phyloP scores from a whole-genome alignment of 331 rosid genomes.

The Quercus tomentella region DNA sequence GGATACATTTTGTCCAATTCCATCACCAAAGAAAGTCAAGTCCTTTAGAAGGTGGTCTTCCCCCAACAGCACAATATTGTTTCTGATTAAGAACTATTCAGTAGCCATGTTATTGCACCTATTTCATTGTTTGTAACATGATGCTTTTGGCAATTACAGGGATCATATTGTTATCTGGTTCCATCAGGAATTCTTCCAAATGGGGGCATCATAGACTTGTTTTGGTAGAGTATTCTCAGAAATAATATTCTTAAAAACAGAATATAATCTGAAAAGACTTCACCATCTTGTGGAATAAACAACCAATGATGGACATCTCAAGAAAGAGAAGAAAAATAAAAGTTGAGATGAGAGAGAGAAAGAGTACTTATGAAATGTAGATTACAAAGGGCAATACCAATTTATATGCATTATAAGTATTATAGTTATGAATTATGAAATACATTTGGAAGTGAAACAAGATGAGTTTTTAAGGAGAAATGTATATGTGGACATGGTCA shows the following conservation, averaged over 20 bases:
- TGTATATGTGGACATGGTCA: conserved; percentile 12
- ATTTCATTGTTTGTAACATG: too few relatives aligned
- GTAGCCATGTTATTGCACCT: too few relatives aligned
- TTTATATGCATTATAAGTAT: conserved; percentile 19
- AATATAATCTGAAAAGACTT: too few relatives aligned
- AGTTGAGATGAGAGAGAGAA: neutral
- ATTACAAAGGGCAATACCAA: conserved; percentile 10
- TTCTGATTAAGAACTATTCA: too few relatives aligned
- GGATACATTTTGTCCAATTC: too few relatives aligned
- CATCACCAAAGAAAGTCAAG: too few relatives aligned
- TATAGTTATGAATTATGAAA: conserved; percentile 22
- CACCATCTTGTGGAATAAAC: neutral
- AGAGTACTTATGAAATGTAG: conserved; percentile 5
- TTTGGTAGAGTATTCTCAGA: neutral
- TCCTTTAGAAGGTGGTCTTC: too few relatives aligned
- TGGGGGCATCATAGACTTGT: neutral
- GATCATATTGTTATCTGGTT: neutral
- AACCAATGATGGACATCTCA: neutral
- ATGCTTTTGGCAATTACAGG: too few relatives aligned
- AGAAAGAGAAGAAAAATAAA: neutral
- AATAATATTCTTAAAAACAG: neutral
- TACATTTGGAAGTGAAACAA: conserved; percentile 8
- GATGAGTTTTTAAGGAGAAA: conserved; percentile 9
- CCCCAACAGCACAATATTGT: too few relatives aligned
- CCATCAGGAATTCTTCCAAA: neutral